A percentile compares a stretch with the other conserved stretches of the same genome.
Conservation (phyloP, 2,329 filamentous ascomycete species). For the Shiraia bambusicola region DNA sequence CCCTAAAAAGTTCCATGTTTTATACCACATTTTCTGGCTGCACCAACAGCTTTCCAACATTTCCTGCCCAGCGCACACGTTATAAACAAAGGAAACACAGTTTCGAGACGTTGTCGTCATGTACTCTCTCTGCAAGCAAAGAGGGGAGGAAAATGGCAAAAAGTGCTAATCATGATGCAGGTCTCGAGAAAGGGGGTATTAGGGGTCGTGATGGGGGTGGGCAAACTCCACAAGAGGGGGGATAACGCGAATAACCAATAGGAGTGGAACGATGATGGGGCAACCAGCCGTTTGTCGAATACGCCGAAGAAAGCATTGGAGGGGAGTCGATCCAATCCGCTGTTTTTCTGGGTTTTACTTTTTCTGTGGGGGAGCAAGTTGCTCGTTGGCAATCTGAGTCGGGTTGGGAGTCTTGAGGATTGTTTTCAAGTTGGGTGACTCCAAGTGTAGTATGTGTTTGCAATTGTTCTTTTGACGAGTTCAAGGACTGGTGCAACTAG, state of each 20-base stretch:
- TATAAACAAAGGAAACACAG: constrained; percentile 40
- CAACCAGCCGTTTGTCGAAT: constrained; percentile 23
- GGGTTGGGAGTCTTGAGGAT: constrained; percentile 11
- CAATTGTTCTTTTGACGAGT: constrained; percentile 14
- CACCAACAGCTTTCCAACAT: constrained; percentile 17
- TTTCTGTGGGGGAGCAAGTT: constrained; percentile 27
- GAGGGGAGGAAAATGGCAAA: constrained; percentile 18
- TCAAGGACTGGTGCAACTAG: constrained; percentile 14
- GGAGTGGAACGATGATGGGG: constrained; percentile 18
- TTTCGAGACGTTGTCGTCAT: constrained; percentile 28
- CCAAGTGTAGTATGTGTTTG: constrained; percentile 21
- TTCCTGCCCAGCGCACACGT: constrained; percentile 12
- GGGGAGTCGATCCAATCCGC: constrained; percentile 33
- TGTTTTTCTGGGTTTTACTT: constrained; percentile 37
- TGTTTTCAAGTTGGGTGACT: constrained; percentile 12
- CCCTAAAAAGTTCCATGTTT: neutral
- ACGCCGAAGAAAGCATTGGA: constrained; percentile 31
- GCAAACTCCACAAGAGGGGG: constrained; percentile 24
- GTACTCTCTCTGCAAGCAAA: constrained; percentile 37
- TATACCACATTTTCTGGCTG: constrained; percentile 9
- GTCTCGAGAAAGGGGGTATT: constrained; percentile 6
- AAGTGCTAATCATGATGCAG: constrained; percentile 8
- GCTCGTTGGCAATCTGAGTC: constrained; percentile 27
- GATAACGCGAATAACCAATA: constrained; percentile 15
- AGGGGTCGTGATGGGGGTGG: constrained; percentile 27